phyloP scores from a whole-genome alignment of 2,329 filamentous ascomycete genomes.

The Ophiostoma himal-ulmi region DNA sequence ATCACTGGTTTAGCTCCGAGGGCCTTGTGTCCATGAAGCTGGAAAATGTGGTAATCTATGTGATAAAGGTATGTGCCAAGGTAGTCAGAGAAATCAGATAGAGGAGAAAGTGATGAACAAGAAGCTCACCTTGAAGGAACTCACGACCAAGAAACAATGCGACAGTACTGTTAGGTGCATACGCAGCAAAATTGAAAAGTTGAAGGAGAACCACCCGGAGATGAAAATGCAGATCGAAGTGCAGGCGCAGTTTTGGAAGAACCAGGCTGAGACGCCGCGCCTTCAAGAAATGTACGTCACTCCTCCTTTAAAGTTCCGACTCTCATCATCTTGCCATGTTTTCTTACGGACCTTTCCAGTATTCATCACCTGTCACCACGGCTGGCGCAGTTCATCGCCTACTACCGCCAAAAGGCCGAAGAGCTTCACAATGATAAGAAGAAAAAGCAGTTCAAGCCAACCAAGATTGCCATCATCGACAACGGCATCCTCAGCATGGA shows the following conservation, averaged over 20 bases:
- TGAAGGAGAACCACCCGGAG: background rate
- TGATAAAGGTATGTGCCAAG: background rate
- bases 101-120: background rate
- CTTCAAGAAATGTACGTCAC: background rate
- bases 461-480: conserved; percentile 3
- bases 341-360: background rate
- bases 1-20: background rate
- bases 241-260: background rate
- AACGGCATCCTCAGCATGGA: background rate
- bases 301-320: background rate
- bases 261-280: background rate
- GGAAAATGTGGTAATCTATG: background rate
- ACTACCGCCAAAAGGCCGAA: background rate
- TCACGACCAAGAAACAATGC: background rate
- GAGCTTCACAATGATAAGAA: background rate
- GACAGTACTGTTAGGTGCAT: background rate
- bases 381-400: background rate
- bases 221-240: background rate
- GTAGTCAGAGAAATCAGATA: background rate
- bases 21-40: background rate
- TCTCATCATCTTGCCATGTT: background rate
- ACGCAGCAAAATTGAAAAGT: background rate
- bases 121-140: background rate
- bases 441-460: background rate
- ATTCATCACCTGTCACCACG: background rate